Base-by-base conservation (phyloP, 2,329 filamentous ascomycete species). In the Periconia sp. region DNA sequence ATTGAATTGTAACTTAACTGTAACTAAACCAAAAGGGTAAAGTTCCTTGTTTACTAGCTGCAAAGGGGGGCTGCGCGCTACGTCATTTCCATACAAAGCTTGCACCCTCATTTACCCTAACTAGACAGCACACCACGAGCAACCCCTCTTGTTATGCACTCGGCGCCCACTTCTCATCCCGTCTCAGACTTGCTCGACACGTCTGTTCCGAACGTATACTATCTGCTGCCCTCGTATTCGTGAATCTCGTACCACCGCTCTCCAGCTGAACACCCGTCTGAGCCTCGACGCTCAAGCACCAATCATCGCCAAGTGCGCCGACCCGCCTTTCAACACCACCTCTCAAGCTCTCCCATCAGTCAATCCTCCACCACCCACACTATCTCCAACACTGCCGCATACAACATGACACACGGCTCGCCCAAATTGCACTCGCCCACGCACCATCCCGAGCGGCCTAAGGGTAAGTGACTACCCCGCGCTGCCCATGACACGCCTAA, bases 391-490 rank as follows among this genome's bases (percentile, higher is more conserved):
- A 41, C 54, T 51, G 30, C 17, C 37, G 47, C 47, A 53, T 55
- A 52, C 50, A 62, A 44, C 54, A 71, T 74, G 72, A 72, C 72
- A 17, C 69, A 66, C 46, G 64, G 69, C 50, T 69, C 71, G 30
- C 67, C 71, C 30, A 55, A 60, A 33, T 55, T 72, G 48, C 69
- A 73, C 58, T 71, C 70, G 55, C 70, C 71, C 13, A 58, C 63
- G 13, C 66, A 69, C 45, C 68, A 70, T 50, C 63, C 72, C 49
- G 75, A 77, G 71, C 75, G 77, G 53, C 77, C 77, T n/a, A 79
- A 69, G 59, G 76, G 76, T 76, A 59, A 41, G 63, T 58, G 43
- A n/a, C 47, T 33, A 48, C 57, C 47, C 55, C 45, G 23, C 48
- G 23, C n/a, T 41, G 33, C 15, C 14, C 15, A 17, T 33, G 27